phyloP scores from a whole-genome alignment of 2,329 filamentous ascomycete genomes.

The Aspergillus fructus region DNA sequence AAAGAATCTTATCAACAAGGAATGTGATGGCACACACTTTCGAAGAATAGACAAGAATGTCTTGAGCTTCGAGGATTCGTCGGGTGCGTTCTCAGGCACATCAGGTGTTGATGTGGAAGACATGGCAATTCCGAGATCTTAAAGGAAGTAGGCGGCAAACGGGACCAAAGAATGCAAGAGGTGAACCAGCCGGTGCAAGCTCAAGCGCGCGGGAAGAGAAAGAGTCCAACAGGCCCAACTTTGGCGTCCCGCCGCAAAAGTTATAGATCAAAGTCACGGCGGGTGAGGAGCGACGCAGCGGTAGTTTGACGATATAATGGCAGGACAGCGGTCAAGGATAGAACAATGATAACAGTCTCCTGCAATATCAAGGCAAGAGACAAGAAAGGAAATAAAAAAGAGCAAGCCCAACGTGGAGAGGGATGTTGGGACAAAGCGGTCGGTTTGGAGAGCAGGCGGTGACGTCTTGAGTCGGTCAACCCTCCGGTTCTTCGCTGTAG shows the following conservation, averaged over 20 bases:
- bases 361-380: neutral
- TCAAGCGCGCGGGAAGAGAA: neutral
- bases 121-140: constrained; percentile 21
- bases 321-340: neutral
- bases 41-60: constrained; percentile 85
- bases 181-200: constrained; percentile 1
- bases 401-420: neutral
- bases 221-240: neutral
- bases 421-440: constrained; percentile 15
- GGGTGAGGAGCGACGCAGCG: neutral
- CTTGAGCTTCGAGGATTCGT: constrained; percentile 83
- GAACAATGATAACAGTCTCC: neutral
- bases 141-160: neutral
- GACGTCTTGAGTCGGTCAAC: constrained; percentile 17
- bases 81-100: constrained; percentile 57
- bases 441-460: constrained; percentile 20
- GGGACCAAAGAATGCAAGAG: neutral
- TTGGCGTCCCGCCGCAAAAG: constrained; percentile 11
- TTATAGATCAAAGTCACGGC: neutral
- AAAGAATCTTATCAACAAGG: neutral
- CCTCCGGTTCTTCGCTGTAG: neutral
- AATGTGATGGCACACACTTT: constrained; percentile 58
- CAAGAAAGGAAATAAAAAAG: neutral
- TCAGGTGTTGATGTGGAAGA: constrained; percentile 29
- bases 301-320: neutral